phyloP scores from a whole-genome alignment of 2,329 filamentous ascomycete species.

The Pezicula radicicola region DNA sequence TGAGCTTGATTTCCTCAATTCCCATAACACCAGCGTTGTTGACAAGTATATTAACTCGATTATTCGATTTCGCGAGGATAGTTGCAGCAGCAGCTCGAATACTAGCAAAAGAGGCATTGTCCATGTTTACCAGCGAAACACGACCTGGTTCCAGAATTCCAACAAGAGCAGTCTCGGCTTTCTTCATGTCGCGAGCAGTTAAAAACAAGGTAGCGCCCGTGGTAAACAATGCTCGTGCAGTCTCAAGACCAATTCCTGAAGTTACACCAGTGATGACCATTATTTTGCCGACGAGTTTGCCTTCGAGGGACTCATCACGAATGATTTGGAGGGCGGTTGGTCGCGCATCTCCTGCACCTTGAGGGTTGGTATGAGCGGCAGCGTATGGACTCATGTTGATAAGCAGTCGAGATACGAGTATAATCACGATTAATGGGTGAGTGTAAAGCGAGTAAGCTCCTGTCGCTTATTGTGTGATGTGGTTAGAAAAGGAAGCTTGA shows the following conservation, averaged over 20 bases:
- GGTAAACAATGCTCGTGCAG: constrained; percentile 28
- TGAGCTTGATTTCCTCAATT: constrained; percentile 28
- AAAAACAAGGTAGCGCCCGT: constrained; percentile 33
- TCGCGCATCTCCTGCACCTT: constrained; percentile 6
- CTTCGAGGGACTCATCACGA: constrained; percentile 9
- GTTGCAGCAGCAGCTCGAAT: constrained; percentile 24
- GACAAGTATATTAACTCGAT: constrained; percentile 27
- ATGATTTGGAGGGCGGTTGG: constrained; percentile 28
- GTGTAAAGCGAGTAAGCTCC: background rate
- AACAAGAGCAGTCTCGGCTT: constrained; percentile 23
- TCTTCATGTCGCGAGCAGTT: constrained; percentile 29
- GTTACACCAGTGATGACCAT: constrained; percentile 33
- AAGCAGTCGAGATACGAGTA: background rate
- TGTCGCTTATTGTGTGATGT: background rate
- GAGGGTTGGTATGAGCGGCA: constrained; percentile 3
- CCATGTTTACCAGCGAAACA: constrained; percentile 29
- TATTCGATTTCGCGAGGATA: constrained; percentile 19
- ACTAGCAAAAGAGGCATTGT: constrained; percentile 28
- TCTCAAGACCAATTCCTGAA: constrained; percentile 34
- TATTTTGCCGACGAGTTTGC: constrained; percentile 35
- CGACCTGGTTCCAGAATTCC: constrained; percentile 36
- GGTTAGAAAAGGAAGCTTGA: background rate
- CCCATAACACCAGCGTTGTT: constrained; percentile 16
- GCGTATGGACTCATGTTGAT: constrained; percentile 5
- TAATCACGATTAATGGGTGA: background rate